phyloP scores from a whole-genome alignment of 768 basidiomycete genomes.

The Termitomyces bulborhizus region DNA sequence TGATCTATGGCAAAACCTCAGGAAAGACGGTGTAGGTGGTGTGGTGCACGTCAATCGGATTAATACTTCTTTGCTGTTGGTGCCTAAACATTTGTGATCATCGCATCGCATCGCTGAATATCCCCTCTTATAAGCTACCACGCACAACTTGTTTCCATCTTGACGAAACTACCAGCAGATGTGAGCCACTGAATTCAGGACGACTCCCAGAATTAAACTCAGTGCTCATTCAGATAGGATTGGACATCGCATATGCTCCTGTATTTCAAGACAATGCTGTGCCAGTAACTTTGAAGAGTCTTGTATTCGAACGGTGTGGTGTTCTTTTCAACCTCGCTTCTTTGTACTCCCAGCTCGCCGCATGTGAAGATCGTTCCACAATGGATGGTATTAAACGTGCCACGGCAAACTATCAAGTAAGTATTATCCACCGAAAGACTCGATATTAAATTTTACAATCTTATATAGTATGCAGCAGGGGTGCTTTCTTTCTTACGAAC shows the following conservation, averaged over 20 bases:
- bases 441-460: neutral
- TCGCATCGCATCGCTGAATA: slow-evolving; percentile 4
- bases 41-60: slow-evolving; percentile 52
- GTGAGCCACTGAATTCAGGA: slow-evolving; percentile 28
- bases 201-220: neutral
- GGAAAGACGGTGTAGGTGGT: slow-evolving; percentile 48
- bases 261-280: slow-evolving; percentile 53
- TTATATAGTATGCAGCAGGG: slow-evolving; percentile 61
- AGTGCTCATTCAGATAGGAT: slow-evolving; percentile 46
- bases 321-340: slow-evolving; percentile 85
- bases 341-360: slow-evolving; percentile 77
- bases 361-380: slow-evolving; percentile 59
- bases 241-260: slow-evolving; percentile 69
- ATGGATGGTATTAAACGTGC: slow-evolving; percentile 84
- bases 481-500: slow-evolving; percentile 55
- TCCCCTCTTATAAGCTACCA: slow-evolving; percentile 61
- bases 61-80: slow-evolving; percentile 52
- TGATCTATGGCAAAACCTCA: slow-evolving; percentile 57
- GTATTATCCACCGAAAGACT: neutral
- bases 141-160: slow-evolving; percentile 78
- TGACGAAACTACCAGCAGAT: slow-evolving; percentile 81
- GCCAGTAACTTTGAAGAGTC: slow-evolving; percentile 60
- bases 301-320: slow-evolving; percentile 77
- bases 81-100: slow-evolving; percentile 11
- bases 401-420: slow-evolving; percentile 63